Base-by-base conservation (phyloP, 1,284 basidiomycete genomes). In the Boletus hoseneyae region DNA sequence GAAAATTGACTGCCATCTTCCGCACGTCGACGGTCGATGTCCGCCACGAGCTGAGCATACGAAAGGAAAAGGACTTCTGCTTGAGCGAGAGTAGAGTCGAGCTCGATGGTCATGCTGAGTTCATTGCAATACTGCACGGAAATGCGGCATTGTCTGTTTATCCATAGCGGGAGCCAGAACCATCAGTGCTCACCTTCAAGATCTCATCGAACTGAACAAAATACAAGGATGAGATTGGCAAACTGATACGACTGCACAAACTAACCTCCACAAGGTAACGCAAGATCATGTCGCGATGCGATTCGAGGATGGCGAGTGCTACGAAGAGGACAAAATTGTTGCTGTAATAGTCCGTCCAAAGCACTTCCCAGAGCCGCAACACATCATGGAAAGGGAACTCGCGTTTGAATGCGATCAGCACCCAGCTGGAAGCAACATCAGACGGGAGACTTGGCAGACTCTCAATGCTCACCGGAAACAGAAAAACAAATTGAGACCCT, bases 401-500 rank as follows among this genome's bases (percentile, higher is more conserved):
- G 53, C 96, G 87, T 71, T 97, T 97, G 80, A 97, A 97, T 1
- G 85, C 74, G 55, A 96, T 95, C 44, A 92, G 74, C 16, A 93
- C 80, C 90, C 90, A 93, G 46, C 90, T 85, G 48, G 21, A 9
- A 33, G 37, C 33, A 15, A 35, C 3, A 47, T 53, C 5, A 61
- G 30, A 42, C 19, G 34, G 11, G 10, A 16, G n/a, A 15, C 12
- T 27, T 2, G 21, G 45, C 15, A 43, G 19, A 18, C 0, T 23
- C 25, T 47, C 30, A 13, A 29, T 50, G 52, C 73, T 60, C 75
- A 95, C 78, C 95, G 83, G 80, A 97, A 99, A 69, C 93, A 97
- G 77, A 98, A 98, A 77, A 99, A 99, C 29, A 99, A 71, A 68
- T 99, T 97, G 52, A 99, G 76, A 2, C 83, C 87, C 53, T 95